phyloP scores from a whole-genome alignment of 106 monocot genomes.

The Dendrobium officinale region DNA sequence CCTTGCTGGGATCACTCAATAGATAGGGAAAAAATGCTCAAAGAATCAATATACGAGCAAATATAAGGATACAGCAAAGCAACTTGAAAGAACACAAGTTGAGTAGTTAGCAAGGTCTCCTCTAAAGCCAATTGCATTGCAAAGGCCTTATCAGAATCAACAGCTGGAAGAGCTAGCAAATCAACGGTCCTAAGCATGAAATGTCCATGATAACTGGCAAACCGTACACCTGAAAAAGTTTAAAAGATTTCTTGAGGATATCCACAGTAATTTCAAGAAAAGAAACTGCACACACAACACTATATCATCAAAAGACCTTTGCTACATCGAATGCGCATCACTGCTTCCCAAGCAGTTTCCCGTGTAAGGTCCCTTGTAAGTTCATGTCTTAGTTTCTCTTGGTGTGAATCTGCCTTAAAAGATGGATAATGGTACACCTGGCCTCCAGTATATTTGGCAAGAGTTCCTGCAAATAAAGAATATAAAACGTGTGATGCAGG shows the following conservation, averaged over 20 bases:
- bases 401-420: slow-evolving; percentile 50
- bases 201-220: slow-evolving; percentile 93
- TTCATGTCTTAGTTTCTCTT: slow-evolving; percentile 74
- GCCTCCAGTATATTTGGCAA: slow-evolving; percentile 92
- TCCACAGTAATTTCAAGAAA: background rate
- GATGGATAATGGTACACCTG: slow-evolving; percentile 95
- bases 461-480: slow-evolving; percentile 43
- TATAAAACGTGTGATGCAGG: background rate
- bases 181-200: slow-evolving; percentile 96
- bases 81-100: slow-evolving; percentile 92
- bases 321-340: slow-evolving; percentile 96
- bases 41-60: background rate
- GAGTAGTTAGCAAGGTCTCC: slow-evolving; percentile 83
- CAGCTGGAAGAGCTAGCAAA: slow-evolving; percentile 94
- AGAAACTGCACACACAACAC: background rate
- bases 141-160: slow-evolving; percentile 97
- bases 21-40: background rate
- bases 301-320: slow-evolving; percentile 46
- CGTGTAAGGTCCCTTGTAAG: slow-evolving; percentile 81
- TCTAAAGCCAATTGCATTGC: slow-evolving; percentile 87
- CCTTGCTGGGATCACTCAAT: background rate
- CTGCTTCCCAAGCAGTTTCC: slow-evolving; percentile 98
- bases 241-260: background rate
- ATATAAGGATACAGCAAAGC: slow-evolving; percentile 90
- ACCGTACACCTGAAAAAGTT: slow-evolving; percentile 73